Conservation (phyloP, 2,329 filamentous ascomycete species). For the Beauveria scarabaeidicola region DNA sequence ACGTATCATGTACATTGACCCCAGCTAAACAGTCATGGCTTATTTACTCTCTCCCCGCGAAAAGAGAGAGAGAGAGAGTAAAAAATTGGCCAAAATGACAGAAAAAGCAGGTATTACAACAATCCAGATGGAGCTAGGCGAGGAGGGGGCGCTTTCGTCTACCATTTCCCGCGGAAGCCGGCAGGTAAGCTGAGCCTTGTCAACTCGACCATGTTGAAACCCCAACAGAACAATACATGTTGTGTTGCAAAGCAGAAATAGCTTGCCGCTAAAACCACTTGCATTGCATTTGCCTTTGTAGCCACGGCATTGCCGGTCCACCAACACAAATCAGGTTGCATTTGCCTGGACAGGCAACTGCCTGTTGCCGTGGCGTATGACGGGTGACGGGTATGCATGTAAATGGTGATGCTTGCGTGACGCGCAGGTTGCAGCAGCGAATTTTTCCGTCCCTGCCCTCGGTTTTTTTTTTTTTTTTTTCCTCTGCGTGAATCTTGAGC, state of each 20-base stretch:
- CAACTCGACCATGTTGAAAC: background rate
- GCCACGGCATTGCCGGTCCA: background rate
- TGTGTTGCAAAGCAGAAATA: background rate
- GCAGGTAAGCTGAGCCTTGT: background rate
- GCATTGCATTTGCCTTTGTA: background rate
- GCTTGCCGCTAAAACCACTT: background rate
- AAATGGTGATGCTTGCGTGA: constrained; percentile 6
- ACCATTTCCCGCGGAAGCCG: constrained; percentile 1
- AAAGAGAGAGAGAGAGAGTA: background rate
- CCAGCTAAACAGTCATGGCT: background rate
- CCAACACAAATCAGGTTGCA: background rate
- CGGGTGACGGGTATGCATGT: background rate
- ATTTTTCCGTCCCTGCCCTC: background rate
- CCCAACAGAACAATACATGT: background rate
- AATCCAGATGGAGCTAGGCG: background rate
- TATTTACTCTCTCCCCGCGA: background rate
- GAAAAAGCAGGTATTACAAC: too few species aligned
- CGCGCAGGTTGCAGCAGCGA: background rate
- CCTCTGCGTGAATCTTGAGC: background rate
- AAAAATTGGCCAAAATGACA: background rate
- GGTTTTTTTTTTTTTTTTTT: background rate
- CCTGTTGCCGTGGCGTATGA: background rate
- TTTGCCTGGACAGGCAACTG: constrained; percentile 1
- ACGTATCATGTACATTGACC: background rate
- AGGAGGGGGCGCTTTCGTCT: background rate